Evolutionary conservation across 352 stramenopile species (phyloP), one percentile per base, ranked within the genome.

Genomic region (Phytophthora foliorum): DNA sequence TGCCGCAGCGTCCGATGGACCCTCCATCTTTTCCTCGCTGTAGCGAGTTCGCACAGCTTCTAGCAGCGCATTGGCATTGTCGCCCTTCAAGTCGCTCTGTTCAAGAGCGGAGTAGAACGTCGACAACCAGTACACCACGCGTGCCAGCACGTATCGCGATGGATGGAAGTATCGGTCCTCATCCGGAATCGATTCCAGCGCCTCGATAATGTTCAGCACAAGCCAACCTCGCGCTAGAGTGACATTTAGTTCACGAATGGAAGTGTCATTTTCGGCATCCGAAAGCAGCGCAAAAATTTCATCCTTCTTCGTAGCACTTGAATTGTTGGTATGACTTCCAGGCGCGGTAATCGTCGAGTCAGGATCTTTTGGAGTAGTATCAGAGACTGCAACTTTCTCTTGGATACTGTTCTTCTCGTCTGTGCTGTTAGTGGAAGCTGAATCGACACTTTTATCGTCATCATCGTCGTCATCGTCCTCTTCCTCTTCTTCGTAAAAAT

Each of bases 141-240:
- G 82, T 0, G 88, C 81, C 14, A 93, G 61, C 24, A 82, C 68
- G 59, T 84, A 91, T 0, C 84, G 75, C 4, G 86, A 92, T 10
- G 86, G 77, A 53, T 95, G 88, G 29, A 94, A 94, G 61, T 95
- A 95, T 34, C 86, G 80, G 57, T 95, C 88, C 59, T 94, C 84
- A 16, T 89, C 77, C 27, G 81, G 86, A 51, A 94, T 91, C 1
- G 79, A 90, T 49, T 93, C 84, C 2, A 95, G 69, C 9, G 88
- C 88, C 8, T 92, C 75, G 31, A 94, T 66, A 29, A 91, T 84
- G 42, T 95, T 95, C 53, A 88, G 19, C 67, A 83, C 60, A 72
- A 78, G 67, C 76, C 84, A 71, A 27, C 81, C 58, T 69, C 67
- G 53, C 2, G 61, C 75, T n/a, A 76, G 41, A 13, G 52, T 71